Base-by-base conservation (phyloP, 169 alveolate species). In the Eimeria falciformis region DNA sequence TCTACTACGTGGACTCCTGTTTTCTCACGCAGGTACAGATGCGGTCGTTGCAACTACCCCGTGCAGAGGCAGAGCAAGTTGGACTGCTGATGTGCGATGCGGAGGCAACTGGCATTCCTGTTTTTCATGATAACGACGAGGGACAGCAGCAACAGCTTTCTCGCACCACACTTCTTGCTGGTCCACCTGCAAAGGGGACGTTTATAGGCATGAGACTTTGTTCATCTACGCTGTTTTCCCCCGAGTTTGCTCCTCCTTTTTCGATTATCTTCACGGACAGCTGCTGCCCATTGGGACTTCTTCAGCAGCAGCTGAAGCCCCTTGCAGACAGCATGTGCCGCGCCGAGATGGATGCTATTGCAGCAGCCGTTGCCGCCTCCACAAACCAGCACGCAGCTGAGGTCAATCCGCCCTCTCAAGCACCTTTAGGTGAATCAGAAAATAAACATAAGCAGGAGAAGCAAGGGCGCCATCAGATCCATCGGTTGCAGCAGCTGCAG, bases 291-390 rank as follows among this genome's bases (percentile, higher is more conserved):
- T 6, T 55, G 43, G 77, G 77, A 21, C 89, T 81, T 46, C 6
- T 47, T 27, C 89, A 55, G 75, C 89, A 81, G 33, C 73, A 78
- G 75, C n/a, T 81, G 89, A 75, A 81, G 43, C 89, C 89, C 53
- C 37, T 81, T 27, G 77, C 75, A 81, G 75, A 81, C 5, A 33
- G 75, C 58, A 27, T 55, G 29, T 55, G 89, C 75, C 89, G 25
- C 23, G 89, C 89, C 43, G 77, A 81, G 55, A 5, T 23, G 29
- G 89, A 55, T 27, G 71, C 89, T n/a, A 23, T 81, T 21, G 89
- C 75, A 55, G 75, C 89, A 9, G 89, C 89, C 55, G 27, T 12
- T 47, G 69, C 87, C 9, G 53, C 29, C 47, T 71, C 73, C 50
- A 4, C n/a, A 55, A 55, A 18, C 9, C 75, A 55, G 17, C 55